Evolutionary conservation across 345 rosid species (phyloP).

Genomic region (Hibiscus tridactylites): DNA sequence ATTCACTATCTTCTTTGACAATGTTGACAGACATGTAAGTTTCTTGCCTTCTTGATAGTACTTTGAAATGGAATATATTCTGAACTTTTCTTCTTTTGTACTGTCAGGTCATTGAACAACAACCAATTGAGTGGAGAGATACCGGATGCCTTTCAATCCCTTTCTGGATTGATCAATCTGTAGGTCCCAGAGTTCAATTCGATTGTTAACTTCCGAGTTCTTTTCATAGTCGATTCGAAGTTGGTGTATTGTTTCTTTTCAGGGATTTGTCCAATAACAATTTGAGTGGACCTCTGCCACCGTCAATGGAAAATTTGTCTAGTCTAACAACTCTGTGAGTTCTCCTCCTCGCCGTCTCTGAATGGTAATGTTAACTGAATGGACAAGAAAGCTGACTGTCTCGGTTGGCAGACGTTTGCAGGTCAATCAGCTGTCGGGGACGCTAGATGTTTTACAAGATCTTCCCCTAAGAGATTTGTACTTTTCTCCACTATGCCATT

Average conservation of each 20-base stretch:
- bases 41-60: constrained; percentile 10
- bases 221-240: background rate
- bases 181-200: constrained; percentile 24
- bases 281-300: constrained; percentile 75
- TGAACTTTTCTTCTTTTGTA: constrained; percentile 5
- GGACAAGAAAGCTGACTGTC: constrained; percentile 25
- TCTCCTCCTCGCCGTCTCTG: background rate
- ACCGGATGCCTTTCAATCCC: constrained; percentile 71
- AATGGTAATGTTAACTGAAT: background rate
- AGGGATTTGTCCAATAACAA: constrained; percentile 86
- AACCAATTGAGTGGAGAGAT: constrained; percentile 77
- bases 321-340: constrained; percentile 76
- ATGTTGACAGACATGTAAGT: constrained; percentile 62
- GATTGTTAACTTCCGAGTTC: background rate
- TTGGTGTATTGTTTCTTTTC: constrained; percentile 19
- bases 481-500: constrained; percentile 21
- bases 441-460: constrained; percentile 74
- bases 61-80: background rate
- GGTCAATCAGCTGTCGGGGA: constrained; percentile 80
- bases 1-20: constrained; percentile 54
- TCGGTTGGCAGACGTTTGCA: constrained; percentile 69
- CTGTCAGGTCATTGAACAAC: constrained; percentile 71
- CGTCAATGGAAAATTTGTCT: constrained; percentile 54
- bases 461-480: constrained; percentile 85
- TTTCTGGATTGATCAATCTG: constrained; percentile 73